phyloP scores from a whole-genome alignment of 2,329 filamentous ascomycete species.

The Dendryphion nanum region DNA sequence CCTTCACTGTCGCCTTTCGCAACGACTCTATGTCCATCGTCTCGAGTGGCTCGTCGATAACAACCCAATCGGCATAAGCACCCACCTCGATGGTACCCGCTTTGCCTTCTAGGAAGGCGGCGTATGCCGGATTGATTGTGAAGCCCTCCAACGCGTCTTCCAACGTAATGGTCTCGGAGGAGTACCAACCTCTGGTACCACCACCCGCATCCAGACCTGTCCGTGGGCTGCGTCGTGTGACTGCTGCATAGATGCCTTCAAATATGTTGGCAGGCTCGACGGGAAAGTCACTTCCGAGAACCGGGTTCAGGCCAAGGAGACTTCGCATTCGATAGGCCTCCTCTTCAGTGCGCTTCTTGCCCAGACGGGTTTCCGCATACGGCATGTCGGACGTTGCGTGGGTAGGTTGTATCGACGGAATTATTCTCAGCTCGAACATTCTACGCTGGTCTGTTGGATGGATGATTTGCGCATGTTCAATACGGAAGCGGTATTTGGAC shows the following conservation, averaged over 20 bases:
- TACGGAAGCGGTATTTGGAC: conserved; percentile 58
- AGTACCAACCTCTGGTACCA: conserved; percentile 57
- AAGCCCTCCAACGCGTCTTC: conserved; percentile 63
- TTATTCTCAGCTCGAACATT: conserved; percentile 58
- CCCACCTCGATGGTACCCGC: conserved; percentile 61
- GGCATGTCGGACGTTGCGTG: conserved; percentile 71
- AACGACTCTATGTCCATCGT: conserved; percentile 51
- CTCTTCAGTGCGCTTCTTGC: conserved; percentile 50
- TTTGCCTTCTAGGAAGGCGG: conserved; percentile 58
- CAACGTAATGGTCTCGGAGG: conserved; percentile 57
- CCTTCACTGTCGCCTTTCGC: conserved; percentile 55
- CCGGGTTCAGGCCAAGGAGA: conserved; percentile 53
- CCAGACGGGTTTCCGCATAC: conserved; percentile 63
- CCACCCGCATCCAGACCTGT: conserved; percentile 44
- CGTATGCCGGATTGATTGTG: conserved; percentile 59
- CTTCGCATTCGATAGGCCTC: conserved; percentile 68
- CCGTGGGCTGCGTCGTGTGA: conserved; percentile 60
- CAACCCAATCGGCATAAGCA: conserved; percentile 68
- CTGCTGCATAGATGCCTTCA: conserved; percentile 67
- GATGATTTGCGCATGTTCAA: conserved; percentile 71
- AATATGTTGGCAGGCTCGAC: conserved; percentile 69
- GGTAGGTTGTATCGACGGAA: conserved; percentile 69
- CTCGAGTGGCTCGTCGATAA: conserved; percentile 61
- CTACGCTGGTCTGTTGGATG: conserved; percentile 63
- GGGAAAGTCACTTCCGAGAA: conserved; percentile 70